These are phyloP conservation scores for Sarcomyxa edulis DNA, from an alignment of 768 basidiomycete species.

Conservation along the genomic window DNA sequence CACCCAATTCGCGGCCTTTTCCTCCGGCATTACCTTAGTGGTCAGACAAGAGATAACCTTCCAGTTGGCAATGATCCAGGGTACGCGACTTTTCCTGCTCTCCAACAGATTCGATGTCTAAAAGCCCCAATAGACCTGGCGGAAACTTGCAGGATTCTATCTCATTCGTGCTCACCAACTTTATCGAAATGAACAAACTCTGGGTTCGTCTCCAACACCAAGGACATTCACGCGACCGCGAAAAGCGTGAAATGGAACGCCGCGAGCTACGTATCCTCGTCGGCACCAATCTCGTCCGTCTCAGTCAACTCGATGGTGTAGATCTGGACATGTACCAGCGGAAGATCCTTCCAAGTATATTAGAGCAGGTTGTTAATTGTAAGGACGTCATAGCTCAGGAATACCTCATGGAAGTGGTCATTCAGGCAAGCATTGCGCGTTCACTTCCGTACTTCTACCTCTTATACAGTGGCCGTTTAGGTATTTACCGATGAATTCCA, in stretches of 20 bases:
- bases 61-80: constrained; percentile 82
- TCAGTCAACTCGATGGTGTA: constrained; percentile 94
- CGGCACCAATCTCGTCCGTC: constrained; percentile 93
- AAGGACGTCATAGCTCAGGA: constrained; percentile 99
- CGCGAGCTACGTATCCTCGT: constrained; percentile 93
- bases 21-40: constrained; percentile 92
- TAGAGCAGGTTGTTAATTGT: constrained; percentile 97
- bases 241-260: constrained; percentile 95
- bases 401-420: constrained; percentile 99
- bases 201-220: constrained; percentile 99
- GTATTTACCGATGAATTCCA: constrained; percentile 99
- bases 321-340: constrained; percentile 88
- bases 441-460: not conserved
- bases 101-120: constrained; percentile 1
- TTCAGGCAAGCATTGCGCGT: constrained; percentile 60
- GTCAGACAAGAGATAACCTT: constrained; percentile 94
- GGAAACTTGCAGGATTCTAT: constrained; percentile 96
- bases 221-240: constrained; percentile 93
- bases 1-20: constrained; percentile 97
- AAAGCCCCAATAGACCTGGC: constrained; percentile 48
- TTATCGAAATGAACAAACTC: constrained; percentile 99
- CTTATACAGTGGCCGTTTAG: constrained; percentile 35
- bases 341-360: constrained; percentile 83
- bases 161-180: constrained; percentile 93
- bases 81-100: constrained; percentile 38